Evolutionary conservation across 129 eudicot genomes (phyloP), one percentile per base, ranked within the genome.

Genomic region (Flaveria brownii): DNA sequence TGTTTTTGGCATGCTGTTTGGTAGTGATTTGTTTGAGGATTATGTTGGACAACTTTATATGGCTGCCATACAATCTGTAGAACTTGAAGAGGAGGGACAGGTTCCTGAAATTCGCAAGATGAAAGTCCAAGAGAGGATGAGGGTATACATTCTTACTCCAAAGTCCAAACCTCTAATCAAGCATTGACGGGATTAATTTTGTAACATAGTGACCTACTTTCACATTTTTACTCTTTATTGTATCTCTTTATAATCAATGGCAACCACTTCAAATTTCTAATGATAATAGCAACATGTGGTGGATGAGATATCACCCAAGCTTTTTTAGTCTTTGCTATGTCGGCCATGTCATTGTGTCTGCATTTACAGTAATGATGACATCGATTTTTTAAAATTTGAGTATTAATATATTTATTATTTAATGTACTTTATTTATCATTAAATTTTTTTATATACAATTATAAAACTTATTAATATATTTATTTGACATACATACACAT

Each of bases 1-100:
- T 75, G 95, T 90, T 51, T 93, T 90, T 88, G 96, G 96, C 54
- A 93, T 93, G 98, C 83, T 88, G n/a, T 90, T 93, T 56, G 98
- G 96, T 69, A 93, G 93, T 80, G 96, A 93, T 50, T 74, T 62
- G 71, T 90, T 93, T 76, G 98, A 88, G 80, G 89, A 90, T 73
- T 93, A 93, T 85, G 77, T 90, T 49, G 96, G 98, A 46, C 87
- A 88, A 72, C 98, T 93, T 78, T 78, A 87, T 49, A 78, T 93
- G 87, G 91, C 88, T 65, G 42, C 96, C 28, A 22, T 87, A 77
- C 86, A 90, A 49, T 73, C 88, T 7, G 82, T 87, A 33, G 96
- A 90, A 72, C 67, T 76, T 79, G 96, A 93, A 72, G 88, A 87
- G 30, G 88, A 86, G 69, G 74, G 86, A 39, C 81, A 72, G 75